Base-by-base conservation (phyloP, 306 rosid species). In the Abrus pulchellus region DNA sequence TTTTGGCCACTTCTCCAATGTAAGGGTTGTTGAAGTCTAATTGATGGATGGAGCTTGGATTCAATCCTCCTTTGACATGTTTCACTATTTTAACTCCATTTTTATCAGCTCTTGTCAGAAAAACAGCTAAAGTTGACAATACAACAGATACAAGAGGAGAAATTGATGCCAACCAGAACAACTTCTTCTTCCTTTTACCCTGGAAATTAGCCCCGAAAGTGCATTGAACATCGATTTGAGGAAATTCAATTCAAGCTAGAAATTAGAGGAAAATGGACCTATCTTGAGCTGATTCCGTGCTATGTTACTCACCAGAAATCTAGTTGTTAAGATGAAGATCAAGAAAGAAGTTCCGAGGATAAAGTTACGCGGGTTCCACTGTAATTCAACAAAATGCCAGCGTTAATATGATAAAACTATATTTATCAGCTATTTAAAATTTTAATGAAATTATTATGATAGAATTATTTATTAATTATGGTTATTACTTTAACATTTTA, bases 91-190 rank as follows among this genome's bases (percentile, higher is more conserved):
- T 88, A 6, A 94, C 88, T 7, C 98, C 98, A 48, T 83, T 72
- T 48, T 80, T 84, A 76, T 94, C 98, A 0, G 92, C 97, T 48
- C 83, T 69, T 41, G 90, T 86, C 30, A 91, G 70, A 79, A 44
- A 95, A 12, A 95, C 99, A 44, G 83, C 6, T 0, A 90, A 71
- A 1, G 99, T 95, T 14, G 99, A 90, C 7, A 90, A 1, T 63
- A 91, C 73, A 33, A 95, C 93, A 0, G 92, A 91, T 2, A 88
- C 10, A 1, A 95, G 90, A 78, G 99, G 97, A 27, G 97, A 82
- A 10, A 91, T 83, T 52, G 97, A 92, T 57, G 97, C 82, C 86
- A 94, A 77, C 97, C 99, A 91, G 83, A 93, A 91, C 38, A 94
- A 63, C 29, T 87, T 89, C 89, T 80, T 90, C 85, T 83, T 89